phyloP scores from a whole-genome alignment of 148 eudicot species.

The Gaultheria prostrata region DNA sequence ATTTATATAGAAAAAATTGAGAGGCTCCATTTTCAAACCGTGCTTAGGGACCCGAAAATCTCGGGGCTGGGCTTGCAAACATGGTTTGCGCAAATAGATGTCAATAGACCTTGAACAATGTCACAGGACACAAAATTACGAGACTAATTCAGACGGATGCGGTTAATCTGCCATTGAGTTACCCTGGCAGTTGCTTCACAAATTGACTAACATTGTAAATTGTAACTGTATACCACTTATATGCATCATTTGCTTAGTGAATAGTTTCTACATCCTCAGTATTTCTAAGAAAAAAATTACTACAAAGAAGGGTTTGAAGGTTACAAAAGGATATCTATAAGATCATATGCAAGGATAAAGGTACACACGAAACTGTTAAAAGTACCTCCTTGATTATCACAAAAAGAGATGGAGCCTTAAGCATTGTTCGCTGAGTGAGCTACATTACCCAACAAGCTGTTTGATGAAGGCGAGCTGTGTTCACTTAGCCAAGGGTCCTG shows the following conservation, averaged over 20 bases:
- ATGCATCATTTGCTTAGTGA: neutral
- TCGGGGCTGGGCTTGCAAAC: neutral
- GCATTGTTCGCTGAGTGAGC: slow-evolving; percentile 28
- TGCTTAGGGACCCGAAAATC: too few species aligned
- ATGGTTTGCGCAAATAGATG: neutral
- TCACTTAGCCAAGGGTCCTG: slow-evolving; percentile 87
- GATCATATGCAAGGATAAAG: neutral
- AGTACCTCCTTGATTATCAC: slow-evolving; percentile 16
- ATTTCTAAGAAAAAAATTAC: neutral
- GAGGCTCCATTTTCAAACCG: too few species aligned
- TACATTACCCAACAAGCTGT: slow-evolving; percentile 67
- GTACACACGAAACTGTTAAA: neutral
- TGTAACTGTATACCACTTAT: neutral
- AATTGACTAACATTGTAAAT: neutral
- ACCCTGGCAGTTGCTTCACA: neutral
- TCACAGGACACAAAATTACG: neutral
- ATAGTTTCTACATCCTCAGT: neutral
- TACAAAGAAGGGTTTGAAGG: neutral
- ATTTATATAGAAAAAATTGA: too few species aligned
- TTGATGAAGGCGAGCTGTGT: slow-evolving; percentile 87
- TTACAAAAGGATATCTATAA: slow-evolving; percentile 8
- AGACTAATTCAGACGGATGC: neutral
- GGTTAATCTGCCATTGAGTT: neutral
- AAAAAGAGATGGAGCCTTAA: neutral
- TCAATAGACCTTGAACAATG: neutral